Percentiles rank a stretch among this genome's conserved stretches.
phyloP scores from a whole-genome alignment of 176 grass and related monocot species.

The Tillandsia leiboldiana region DNA sequence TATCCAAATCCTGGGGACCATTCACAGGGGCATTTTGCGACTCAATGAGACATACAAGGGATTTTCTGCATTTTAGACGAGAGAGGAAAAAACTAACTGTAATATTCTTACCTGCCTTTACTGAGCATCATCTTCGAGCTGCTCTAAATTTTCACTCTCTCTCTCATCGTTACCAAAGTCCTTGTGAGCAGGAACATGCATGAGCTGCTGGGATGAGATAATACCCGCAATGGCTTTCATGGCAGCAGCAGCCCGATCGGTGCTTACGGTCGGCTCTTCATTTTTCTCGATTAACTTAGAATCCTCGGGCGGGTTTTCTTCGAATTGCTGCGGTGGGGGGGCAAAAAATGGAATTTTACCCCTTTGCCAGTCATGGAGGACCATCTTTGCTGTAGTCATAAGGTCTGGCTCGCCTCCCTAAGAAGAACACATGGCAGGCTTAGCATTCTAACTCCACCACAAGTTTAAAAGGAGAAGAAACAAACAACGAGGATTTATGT shows the following conservation, averaged over 20 bases:
- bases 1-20: too few relatives aligned
- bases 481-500: background rate
- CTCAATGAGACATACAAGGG: too few relatives aligned
- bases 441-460: background rate
- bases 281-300: constrained; percentile 16
- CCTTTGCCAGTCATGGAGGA: constrained; percentile 98
- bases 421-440: constrained; percentile 18
- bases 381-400: constrained; percentile 81
- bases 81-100: background rate
- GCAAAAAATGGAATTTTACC: constrained; percentile 97
- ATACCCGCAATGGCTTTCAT: constrained; percentile 81
- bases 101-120: background rate
- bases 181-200: constrained; percentile 46
- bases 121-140: background rate
- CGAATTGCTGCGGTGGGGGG: constrained; percentile 41
- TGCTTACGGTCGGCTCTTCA: constrained; percentile 35
- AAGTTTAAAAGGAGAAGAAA: background rate
- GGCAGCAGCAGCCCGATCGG: constrained; percentile 50
- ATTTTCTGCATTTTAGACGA: too few relatives aligned
- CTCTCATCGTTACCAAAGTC: background rate
- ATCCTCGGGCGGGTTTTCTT: constrained; percentile 22
- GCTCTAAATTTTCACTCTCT: background rate
- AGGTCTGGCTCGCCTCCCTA: constrained; percentile 86
- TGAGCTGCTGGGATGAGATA: constrained; percentile 66
- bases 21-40: too few relatives aligned